Evolutionary conservation across 2,329 filamentous ascomycete genomes (phyloP).

Genomic region (Xylaria sp.): DNA sequence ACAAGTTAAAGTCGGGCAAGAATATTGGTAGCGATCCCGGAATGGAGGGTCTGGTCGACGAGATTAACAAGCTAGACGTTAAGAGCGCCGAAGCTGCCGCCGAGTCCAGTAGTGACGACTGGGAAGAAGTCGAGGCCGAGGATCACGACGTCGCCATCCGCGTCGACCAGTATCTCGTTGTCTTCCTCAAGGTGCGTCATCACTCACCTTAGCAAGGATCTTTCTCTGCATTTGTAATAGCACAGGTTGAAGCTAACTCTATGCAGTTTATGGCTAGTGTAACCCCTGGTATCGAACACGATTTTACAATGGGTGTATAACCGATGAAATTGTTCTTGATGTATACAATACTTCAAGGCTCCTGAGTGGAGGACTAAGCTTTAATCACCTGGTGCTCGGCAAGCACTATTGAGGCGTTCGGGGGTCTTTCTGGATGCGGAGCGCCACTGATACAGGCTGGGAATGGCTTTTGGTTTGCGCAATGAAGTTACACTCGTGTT

Average conservation of each 20-base stretch:
- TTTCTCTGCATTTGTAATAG: not conserved
- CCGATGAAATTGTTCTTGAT: slow-evolving; percentile 9
- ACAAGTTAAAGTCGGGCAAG: slow-evolving; percentile 74
- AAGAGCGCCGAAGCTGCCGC: slow-evolving; percentile 57
- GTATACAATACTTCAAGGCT: not conserved
- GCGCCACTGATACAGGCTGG: slow-evolving; percentile 22
- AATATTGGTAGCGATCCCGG: slow-evolving; percentile 58
- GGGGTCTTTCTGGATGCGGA: slow-evolving; percentile 32
- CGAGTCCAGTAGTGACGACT: slow-evolving; percentile 62
- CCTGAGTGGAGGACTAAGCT: not conserved
- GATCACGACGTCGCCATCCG: slow-evolving; percentile 79
- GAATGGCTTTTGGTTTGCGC: slow-evolving; percentile 16
- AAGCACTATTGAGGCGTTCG: slow-evolving; percentile 21
- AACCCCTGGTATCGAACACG: slow-evolving; percentile 95
- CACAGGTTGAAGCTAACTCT: slow-evolving; percentile 33
- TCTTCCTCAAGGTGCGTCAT: slow-evolving; percentile 76
- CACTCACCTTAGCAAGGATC: not conserved
- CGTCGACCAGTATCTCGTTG: slow-evolving; percentile 87
- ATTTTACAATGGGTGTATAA: slow-evolving; percentile 95
- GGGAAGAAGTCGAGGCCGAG: slow-evolving; percentile 71
- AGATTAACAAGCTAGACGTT: slow-evolving; percentile 70
- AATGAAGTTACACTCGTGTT: slow-evolving; percentile 5
- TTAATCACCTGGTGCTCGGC: slow-evolving; percentile 20
- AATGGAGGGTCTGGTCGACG: slow-evolving; percentile 85
- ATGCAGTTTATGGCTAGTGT: slow-evolving; percentile 79